phyloP scores from a whole-genome alignment of 169 alveolate genomes.

The Plasmodium blacklocki region DNA sequence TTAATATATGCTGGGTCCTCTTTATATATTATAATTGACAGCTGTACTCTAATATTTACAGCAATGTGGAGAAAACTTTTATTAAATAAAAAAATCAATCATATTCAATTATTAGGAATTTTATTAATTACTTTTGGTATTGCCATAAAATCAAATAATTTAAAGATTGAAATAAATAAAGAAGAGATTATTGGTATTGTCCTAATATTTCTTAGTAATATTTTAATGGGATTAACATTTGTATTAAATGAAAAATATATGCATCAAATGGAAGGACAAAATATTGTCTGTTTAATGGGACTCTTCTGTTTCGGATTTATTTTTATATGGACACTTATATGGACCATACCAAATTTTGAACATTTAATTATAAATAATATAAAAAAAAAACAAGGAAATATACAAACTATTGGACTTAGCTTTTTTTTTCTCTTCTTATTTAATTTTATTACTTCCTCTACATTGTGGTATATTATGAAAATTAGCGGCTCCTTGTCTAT shows the following conservation, averaged over 20 bases:
- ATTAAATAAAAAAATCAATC: constrained; percentile 62
- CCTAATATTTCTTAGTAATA: constrained; percentile 69
- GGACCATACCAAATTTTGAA: constrained; percentile 81
- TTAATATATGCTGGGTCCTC: constrained; percentile 82
- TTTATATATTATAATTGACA: constrained; percentile 79
- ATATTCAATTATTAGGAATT: constrained; percentile 69
- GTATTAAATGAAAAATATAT: constrained; percentile 82
- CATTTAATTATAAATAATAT: constrained; percentile 74
- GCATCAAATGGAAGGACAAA: constrained; percentile 81
- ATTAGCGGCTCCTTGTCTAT: constrained; percentile 78
- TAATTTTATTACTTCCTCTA: constrained; percentile 78
- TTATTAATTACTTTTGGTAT: constrained; percentile 79
- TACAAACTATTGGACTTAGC: constrained; percentile 54
- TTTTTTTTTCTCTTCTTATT: constrained; percentile 73
- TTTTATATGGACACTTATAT: constrained; percentile 77
- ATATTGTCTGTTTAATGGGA: constrained; percentile 84
- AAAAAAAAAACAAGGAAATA: constrained; percentile 70
- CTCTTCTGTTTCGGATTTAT: constrained; percentile 68
- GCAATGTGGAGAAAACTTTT: constrained; percentile 80
- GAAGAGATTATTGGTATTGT: constrained; percentile 80
- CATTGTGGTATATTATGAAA: constrained; percentile 81
- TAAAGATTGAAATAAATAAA: constrained; percentile 67
- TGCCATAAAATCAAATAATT: constrained; percentile 80
- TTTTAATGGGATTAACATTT: constrained; percentile 79
- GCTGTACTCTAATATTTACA: constrained; percentile 81